phyloP scores from a whole-genome alignment of 306 rosid genomes.

The Vicia sativa region DNA sequence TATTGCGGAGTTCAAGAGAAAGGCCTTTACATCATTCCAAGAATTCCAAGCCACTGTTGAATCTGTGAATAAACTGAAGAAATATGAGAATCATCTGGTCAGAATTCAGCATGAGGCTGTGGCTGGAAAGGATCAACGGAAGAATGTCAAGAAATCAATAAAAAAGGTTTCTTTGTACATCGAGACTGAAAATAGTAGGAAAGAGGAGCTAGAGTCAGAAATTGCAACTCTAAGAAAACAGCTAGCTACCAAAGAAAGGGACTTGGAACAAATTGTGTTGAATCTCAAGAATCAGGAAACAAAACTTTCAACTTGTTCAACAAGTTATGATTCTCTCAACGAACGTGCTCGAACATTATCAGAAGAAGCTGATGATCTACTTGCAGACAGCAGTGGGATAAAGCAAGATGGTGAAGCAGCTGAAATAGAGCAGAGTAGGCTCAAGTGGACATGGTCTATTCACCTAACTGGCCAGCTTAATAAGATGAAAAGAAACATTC shows the following conservation, averaged over 20 bases:
- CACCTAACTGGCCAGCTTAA: not conserved
- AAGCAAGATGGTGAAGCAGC: constrained; percentile 5
- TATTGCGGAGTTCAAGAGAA: constrained; percentile 12
- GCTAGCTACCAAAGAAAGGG: constrained; percentile 3
- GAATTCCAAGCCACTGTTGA: constrained; percentile 7
- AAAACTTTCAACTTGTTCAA: not conserved
- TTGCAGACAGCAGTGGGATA: not conserved
- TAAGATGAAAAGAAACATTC: constrained; percentile 3
- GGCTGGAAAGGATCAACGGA: not conserved
- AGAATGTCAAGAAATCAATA: not conserved
- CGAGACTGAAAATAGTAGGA: not conserved
- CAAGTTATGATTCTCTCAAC: not conserved
- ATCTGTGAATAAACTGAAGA: constrained; percentile 13
- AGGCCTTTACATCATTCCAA: not conserved
- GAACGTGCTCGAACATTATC: not conserved
- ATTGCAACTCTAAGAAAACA: constrained; percentile 1
- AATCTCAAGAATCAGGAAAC: constrained; percentile 12
- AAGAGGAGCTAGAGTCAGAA: constrained; percentile 18
- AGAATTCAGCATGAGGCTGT: constrained; percentile 1
- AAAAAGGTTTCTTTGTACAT: constrained; percentile 12
- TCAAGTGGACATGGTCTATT: constrained; percentile 14
- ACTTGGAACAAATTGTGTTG: constrained; percentile 5
- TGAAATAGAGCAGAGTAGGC: not conserved
- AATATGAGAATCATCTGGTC: not conserved
- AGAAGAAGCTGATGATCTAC: not conserved